Evolutionary conservation across 495 filamentous ascomycete species (phyloP).

Genomic region (Neurospora terricola): DNA sequence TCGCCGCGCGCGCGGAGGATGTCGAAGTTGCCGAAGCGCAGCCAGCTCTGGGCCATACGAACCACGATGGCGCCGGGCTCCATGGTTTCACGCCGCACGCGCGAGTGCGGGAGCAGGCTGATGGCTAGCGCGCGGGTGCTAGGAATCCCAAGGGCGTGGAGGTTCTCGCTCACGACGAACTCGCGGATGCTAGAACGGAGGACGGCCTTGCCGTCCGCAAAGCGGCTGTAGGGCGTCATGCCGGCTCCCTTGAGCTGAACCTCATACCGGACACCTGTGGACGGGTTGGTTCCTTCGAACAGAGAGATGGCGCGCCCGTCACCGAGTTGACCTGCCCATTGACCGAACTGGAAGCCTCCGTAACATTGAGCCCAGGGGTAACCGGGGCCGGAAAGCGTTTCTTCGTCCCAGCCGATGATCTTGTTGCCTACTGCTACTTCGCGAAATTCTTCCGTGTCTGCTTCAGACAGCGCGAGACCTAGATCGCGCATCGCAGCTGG

Average conservation of each 20-base stretch:
- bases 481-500: conserved; percentile 67
- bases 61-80: conserved; percentile 91
- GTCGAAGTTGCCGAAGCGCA: conserved; percentile 92
- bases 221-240: conserved; percentile 85
- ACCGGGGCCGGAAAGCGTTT: conserved; percentile 53
- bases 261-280: conserved; percentile 66
- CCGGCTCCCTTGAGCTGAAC: conserved; percentile 92
- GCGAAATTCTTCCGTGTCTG: conserved; percentile 64
- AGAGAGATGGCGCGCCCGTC: conserved; percentile 91
- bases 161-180: conserved; percentile 78
- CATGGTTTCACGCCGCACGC: conserved; percentile 67
- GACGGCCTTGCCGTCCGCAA: conserved; percentile 95
- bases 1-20: conserved; percentile 74
- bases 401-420: conserved; percentile 50
- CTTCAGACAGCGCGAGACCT: conserved; percentile 56
- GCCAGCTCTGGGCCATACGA: conserved; percentile 84
- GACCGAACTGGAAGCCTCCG: conserved; percentile 77
- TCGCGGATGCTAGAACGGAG: conserved; percentile 85
- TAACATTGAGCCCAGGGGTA: conserved; percentile 99
- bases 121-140: conserved; percentile 79
- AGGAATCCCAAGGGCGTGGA: conserved; percentile 77
- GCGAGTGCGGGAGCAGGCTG: conserved; percentile 59
- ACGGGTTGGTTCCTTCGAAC: conserved; percentile 78
- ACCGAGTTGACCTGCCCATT: conserved; percentile 92
- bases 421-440: conserved; percentile 71